Conservation (phyloP, 2,329 filamentous ascomycete genomes). For the Orbilia oligospora region DNA sequence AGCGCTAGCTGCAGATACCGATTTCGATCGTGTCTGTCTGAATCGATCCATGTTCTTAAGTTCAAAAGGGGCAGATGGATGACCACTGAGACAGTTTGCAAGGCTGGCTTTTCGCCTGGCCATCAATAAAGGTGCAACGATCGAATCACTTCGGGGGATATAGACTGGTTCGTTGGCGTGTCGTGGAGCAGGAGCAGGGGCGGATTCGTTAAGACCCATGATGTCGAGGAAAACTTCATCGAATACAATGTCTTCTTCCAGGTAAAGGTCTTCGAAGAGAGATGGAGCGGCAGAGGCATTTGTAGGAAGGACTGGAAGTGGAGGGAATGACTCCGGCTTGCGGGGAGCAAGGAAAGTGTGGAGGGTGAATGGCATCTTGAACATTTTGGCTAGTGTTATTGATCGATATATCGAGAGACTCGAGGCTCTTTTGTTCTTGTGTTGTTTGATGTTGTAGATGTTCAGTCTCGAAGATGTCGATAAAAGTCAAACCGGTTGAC, state of each 20-base stretch:
- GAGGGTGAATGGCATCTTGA: slow-evolving; percentile 59
- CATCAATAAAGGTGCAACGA: slow-evolving; percentile 49
- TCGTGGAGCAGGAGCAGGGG: slow-evolving; percentile 6
- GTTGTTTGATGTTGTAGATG: slow-evolving; percentile 23
- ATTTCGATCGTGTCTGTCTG: slow-evolving; percentile 53
- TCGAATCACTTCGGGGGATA: slow-evolving; percentile 48
- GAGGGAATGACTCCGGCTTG: slow-evolving; percentile 59
- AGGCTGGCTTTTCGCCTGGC: slow-evolving; percentile 48
- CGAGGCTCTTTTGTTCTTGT: too few relatives aligned
- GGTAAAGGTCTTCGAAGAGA: slow-evolving; percentile 49
- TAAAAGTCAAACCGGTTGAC: slow-evolving; percentile 49
- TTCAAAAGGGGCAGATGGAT: slow-evolving; percentile 35
- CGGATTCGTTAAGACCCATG: slow-evolving; percentile 55
- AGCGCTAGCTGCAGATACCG: slow-evolving; percentile 47
- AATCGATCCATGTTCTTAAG: slow-evolving; percentile 51
- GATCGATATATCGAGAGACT: too few relatives aligned
- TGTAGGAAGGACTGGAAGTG: slow-evolving; percentile 56
- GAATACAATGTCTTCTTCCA: slow-evolving; percentile 58
- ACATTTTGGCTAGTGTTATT: slow-evolving; percentile 21
- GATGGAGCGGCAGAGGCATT: slow-evolving; percentile 22
- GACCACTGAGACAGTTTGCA: slow-evolving; percentile 44
- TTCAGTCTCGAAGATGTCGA: slow-evolving; percentile 2
- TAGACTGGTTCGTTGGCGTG: slow-evolving; percentile 34
- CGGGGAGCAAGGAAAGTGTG: slow-evolving; percentile 61
- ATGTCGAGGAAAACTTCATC: slow-evolving; percentile 60